phyloP scores from a whole-genome alignment of 2,329 filamentous ascomycete species.

The Pezicula neosporulosa region DNA sequence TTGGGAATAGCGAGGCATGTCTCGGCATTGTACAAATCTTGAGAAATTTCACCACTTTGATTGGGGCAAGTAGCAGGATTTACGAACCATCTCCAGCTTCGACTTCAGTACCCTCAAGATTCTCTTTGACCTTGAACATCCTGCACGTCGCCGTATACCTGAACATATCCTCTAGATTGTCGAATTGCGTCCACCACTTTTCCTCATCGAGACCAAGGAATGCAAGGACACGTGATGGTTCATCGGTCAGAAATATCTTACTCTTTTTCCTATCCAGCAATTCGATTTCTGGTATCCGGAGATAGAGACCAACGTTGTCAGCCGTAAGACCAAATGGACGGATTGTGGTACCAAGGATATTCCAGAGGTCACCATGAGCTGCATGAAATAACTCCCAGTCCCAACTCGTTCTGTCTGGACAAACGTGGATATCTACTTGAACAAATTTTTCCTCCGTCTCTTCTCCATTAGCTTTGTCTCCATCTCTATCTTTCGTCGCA shows the following conservation, averaged over 20 bases:
- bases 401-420: conserved; percentile 36
- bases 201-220: conserved; percentile 59
- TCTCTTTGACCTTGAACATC: conserved; percentile 48
- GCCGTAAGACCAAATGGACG: conserved; percentile 63
- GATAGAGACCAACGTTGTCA: conserved; percentile 58
- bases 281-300: conserved; percentile 70
- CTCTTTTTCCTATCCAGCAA: conserved; percentile 46
- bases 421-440: conserved; percentile 67
- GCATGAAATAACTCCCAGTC: conserved; percentile 67
- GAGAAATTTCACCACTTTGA: too few relatives aligned
- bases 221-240: conserved; percentile 50
- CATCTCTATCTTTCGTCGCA: background rate
- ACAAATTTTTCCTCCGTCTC: conserved; percentile 38
- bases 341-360: conserved; percentile 60
- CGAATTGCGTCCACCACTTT: conserved; percentile 54
- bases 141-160: conserved; percentile 55
- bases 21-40: too few relatives aligned
- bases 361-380: conserved; percentile 70
- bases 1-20: too few relatives aligned
- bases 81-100: conserved; percentile 2
- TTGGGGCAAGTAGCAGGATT: too few relatives aligned
- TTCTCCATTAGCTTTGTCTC: conserved; percentile 2
- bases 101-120: conserved; percentile 22
- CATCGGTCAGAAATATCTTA: conserved; percentile 55
- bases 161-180: conserved; percentile 52